Evolutionary conservation across 83 land plant genomes (phyloP), one percentile per base, ranked within the genome.

Genomic region (Picea mariana): DNA sequence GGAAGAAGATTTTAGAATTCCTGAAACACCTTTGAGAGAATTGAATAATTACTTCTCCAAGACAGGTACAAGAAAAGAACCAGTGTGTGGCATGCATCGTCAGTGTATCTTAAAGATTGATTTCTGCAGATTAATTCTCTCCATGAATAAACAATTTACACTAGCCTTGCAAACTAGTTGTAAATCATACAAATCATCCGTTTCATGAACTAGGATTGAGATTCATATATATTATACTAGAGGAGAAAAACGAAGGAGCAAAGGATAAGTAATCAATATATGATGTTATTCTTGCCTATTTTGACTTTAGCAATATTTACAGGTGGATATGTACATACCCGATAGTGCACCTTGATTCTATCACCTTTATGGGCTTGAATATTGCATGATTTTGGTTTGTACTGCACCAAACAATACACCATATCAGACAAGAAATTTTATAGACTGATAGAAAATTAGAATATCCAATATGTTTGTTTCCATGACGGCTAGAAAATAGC

Each of bases 281-380:
- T n/a, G 23, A 44, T 72, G 76, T 49, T 72, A 40, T 42, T 72
- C 24, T 72, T 20, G 55, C 20, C 52, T 72, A 72, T 72, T 42
- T 42, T 72, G 52, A 42, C 49, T 20, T 44, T 6, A 38, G 2
- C 23, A 42, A 67, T 38, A 42, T 12, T 17, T 38, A 16, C 9
- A 71, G 42, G 18, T 31, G 34, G 6, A 40, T 52, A 3, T 12
- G 16, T 71, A 79, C 91, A 86, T 83, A 92, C 94, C 78, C 92
- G 86, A 66, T 92, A 92, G 78, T 92, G 94, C 12, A 92, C 94
- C 81, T 92, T 92, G 61, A 92, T 67, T 75, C 47, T 86, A 61
- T 92, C 94, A 77, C 94, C 94, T 83, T 92, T 92, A 82, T 89
- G 94, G 80, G 94, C 94, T 63, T 89, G 90, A 83, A 89, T 79